Base-by-base conservation (phyloP, 768 basidiomycete species). In the Lactarius vividus region DNA sequence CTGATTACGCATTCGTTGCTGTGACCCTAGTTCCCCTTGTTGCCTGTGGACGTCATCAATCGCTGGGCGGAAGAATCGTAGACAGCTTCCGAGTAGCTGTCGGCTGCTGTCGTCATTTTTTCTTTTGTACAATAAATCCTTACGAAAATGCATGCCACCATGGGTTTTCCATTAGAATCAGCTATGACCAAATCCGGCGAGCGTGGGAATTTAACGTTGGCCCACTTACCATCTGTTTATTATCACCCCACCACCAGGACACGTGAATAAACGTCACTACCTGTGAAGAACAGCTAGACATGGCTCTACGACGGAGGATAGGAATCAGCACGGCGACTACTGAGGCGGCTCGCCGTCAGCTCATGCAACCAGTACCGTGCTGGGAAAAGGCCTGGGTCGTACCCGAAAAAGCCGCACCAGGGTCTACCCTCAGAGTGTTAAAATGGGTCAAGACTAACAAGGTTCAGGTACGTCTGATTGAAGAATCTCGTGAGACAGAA, bases 331-430 rank as follows among this genome's bases (percentile, higher is more conserved):
- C 82, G 28, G 88, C 89, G 57, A 88, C 88, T 58, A 88, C 89
- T 3, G 91, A 93, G 75, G 89, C 89, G 57, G 90, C 91, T 39
- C 83, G 91, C 44, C 83, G 91, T 65, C 88, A 91, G 75, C 80
- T 92, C n/a, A 92, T 93, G 88, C 89, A 91, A 72, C 92, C 92
- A 8, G 92, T 93, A n/a, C 84, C 82, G 31, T 90, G 87, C 69
- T 94, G 91, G 92, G 91, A 93, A 77, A 90, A 88, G 77, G 79
- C 81, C 40, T 91, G 89, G 89, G 79, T 84, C 13, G 75, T 80
- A 15, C 84, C 88, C 40, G 87, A 87, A 64, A 80, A 79, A 61
- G 78, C 83, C 28, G 71, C 84, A 20, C 75, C 84, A 29, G 83
- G 83, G 31, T 83, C 90, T 26, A 82, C 79, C 26, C 76, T 93